Evolutionary conservation across 306 rosid species (phyloP).

Genomic region (Casuarina glauca): DNA sequence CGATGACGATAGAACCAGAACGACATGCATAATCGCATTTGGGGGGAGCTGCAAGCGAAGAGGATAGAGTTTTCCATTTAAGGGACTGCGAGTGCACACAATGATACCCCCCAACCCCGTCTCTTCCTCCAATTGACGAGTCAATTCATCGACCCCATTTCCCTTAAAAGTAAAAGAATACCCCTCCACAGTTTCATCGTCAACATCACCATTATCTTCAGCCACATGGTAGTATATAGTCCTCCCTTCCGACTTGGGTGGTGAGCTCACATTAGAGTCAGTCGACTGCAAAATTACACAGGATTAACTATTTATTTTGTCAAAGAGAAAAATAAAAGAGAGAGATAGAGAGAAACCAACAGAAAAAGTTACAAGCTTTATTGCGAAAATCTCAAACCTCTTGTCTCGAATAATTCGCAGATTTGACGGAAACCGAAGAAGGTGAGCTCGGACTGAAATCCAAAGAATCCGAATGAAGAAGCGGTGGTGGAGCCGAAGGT

Average conservation of each 20-base stretch:
- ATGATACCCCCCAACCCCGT: constrained; percentile 70
- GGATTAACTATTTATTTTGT: not conserved
- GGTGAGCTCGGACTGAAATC: constrained; percentile 50
- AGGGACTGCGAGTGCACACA: constrained; percentile 73
- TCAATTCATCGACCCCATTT: constrained; percentile 72
- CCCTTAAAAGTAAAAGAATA: constrained; percentile 68
- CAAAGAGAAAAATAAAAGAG: not conserved
- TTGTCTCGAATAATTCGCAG: constrained; percentile 41
- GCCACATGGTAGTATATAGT: constrained; percentile 80
- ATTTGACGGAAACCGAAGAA: constrained; percentile 29
- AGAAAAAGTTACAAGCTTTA: not conserved
- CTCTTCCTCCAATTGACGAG: constrained; percentile 71
- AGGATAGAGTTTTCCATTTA: constrained; percentile 75
- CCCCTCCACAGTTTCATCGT: constrained; percentile 52
- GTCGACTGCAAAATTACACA: constrained; percentile 46
- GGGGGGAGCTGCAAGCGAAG: constrained; percentile 98
- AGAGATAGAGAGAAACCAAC: not conserved
- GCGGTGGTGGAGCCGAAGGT: constrained; percentile 33
- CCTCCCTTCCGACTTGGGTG: constrained; percentile 69
- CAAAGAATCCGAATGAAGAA: constrained; percentile 63
- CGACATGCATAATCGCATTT: constrained; percentile 66
- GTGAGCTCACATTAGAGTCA: constrained; percentile 41
- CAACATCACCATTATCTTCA: constrained; percentile 74
- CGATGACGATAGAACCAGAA: constrained; percentile 61
- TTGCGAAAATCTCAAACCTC: constrained; percentile 43